Conservation (phyloP, 331 rosid genomes). For the Cydonia oblonga region DNA sequence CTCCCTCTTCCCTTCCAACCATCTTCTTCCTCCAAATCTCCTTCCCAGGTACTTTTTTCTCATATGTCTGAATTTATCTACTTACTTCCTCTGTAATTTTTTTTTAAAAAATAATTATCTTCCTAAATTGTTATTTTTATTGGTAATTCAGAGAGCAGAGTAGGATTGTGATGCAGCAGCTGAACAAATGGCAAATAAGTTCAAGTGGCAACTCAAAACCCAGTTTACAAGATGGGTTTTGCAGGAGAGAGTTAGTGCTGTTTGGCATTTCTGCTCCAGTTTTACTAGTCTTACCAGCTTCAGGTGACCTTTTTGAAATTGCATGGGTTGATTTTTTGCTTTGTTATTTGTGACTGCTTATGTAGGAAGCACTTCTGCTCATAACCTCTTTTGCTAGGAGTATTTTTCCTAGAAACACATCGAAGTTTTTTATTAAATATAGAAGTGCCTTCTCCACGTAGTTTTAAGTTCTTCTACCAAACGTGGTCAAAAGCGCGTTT, state of each 20-base stretch:
- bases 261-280: conserved; percentile 48
- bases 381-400: too few relatives aligned
- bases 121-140: not conserved
- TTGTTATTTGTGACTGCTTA: too few relatives aligned
- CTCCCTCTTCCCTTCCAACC: conserved; percentile 19
- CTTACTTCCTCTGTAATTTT: not conserved
- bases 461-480: too few relatives aligned
- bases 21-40: conserved; percentile 20
- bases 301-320: conserved; percentile 19
- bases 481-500: too few relatives aligned
- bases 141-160: conserved; percentile 20
- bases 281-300: conserved; percentile 26
- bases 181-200: conserved; percentile 18
- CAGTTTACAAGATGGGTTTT: conserved; percentile 30
- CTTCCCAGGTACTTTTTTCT: conserved; percentile 33
- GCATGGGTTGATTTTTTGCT: not conserved
- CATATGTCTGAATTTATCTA: not conserved
- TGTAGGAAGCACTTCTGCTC: not conserved
- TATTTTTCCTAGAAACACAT: too few relatives aligned
- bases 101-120: not conserved
- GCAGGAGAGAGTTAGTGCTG: conserved; percentile 55
- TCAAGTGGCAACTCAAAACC: conserved; percentile 29
- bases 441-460: too few relatives aligned
- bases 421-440: too few relatives aligned
- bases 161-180: conserved; percentile 18